These are phyloP conservation scores for Pseudozyma hubeiensis DNA, from an alignment of 1,284 basidiomycete genomes.

Conservation along the genomic window DNA sequence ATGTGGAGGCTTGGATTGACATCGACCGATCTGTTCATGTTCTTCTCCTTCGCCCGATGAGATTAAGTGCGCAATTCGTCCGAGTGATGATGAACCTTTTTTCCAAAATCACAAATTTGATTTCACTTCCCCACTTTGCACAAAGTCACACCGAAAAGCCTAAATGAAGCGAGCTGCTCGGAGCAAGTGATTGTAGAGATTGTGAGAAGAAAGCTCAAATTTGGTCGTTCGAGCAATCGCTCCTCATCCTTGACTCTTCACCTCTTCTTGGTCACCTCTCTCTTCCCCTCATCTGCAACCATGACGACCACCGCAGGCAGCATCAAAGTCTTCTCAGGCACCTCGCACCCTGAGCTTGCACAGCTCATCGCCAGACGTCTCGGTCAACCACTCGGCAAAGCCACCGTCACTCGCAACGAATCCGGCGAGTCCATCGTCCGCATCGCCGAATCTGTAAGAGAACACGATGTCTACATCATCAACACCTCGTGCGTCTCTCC, in stretches of 20 bases:
- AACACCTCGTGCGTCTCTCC: slow-evolving; percentile 86
- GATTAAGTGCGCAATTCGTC: not conserved
- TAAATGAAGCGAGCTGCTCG: not conserved
- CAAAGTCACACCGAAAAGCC: not conserved
- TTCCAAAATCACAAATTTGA: not conserved
- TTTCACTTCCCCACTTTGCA: not conserved
- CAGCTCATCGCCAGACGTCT: slow-evolving; percentile 85
- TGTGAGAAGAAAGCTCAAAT: slow-evolving; percentile 2
- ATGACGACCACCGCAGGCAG: slow-evolving; percentile 34
- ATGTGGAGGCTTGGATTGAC: slow-evolving; percentile 21
- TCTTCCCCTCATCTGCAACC: not conserved
- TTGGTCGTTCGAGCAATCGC: not conserved
- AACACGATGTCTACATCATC: slow-evolving; percentile 99
- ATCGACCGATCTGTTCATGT: slow-evolving; percentile 14
- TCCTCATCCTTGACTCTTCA: slow-evolving; percentile 11
- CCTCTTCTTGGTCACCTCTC: slow-evolving; percentile 38
- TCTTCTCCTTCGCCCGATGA: not conserved
- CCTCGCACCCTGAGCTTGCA: slow-evolving; percentile 88
- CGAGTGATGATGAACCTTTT: not conserved
- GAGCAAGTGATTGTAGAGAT: not conserved
- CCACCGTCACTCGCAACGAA: slow-evolving; percentile 86
- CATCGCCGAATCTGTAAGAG: slow-evolving; percentile 93
- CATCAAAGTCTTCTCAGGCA: slow-evolving; percentile 60
- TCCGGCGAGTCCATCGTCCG: slow-evolving; percentile 93
- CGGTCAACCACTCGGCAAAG: slow-evolving; percentile 62